Evolutionary conservation across 2,329 filamentous ascomycete species (phyloP), one percentile per base, ranked within the genome.

Genomic region (Aphanocladium album): DNA sequence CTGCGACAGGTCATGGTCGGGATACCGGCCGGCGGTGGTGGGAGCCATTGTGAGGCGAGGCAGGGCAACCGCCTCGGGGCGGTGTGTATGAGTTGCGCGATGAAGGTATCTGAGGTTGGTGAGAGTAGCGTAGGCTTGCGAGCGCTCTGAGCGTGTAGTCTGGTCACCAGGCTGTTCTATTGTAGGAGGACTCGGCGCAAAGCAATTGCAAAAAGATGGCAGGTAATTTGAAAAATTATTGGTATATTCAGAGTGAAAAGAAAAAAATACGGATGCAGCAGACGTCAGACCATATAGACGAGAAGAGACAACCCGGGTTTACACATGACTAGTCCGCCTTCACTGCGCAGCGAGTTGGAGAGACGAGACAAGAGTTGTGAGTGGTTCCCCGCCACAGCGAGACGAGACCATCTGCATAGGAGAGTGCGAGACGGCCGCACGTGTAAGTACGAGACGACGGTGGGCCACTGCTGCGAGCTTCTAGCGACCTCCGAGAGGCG

Each of bases 1-100:
- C 43, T 71, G 63, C 12, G 77, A 72, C 56, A 79, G 68, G 61
- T 81, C 75, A 65, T 78, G 75, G 9, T 68, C 67, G 43, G 66
- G 65, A 45, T 64, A 67, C 27, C 63, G 62, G 52, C 27, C 47
- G 57, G n/a, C 16, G 5, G 54, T 45, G 30, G 37, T n/a, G 33
- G 59, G 39, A 39, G 57, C 57, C 54, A 58, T 54, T 23, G 19
- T 33, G 59, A 30, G n/a, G 53, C 25, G 43, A 17, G 8, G 11
- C 5, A 16, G 14, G 19, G 21, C 14, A 39, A 19, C 9, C 16
- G 27, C 21, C 21, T 41, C 8, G 21, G 21, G 5, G 35, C 6
- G 35, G 8, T 46, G 41, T 17, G 6, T 12, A 17, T 41, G 23
- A 21, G 14, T 19, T 7, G 21, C 12, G 27, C 30, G 9, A 30